Conservation (phyloP, 1,139 yeast genomes). For the Saccharomyces hybrid region DNA sequence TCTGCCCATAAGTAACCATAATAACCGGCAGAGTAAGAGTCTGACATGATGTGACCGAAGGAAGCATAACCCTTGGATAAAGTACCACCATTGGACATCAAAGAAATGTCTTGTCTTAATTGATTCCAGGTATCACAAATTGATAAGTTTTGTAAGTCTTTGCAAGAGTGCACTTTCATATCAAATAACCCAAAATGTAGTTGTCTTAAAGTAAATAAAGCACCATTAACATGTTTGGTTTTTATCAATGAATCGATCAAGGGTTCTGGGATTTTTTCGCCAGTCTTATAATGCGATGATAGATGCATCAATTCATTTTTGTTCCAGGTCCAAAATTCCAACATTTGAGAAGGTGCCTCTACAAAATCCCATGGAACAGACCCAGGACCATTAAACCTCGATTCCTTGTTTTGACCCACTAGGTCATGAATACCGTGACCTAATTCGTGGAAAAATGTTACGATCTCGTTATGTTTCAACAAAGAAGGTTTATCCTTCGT, state of each 20-base stretch:
- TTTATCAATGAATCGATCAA: constrained; percentile 52
- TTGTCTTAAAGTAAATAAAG: constrained; percentile 62
- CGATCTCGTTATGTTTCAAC: constrained; percentile 69
- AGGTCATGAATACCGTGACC: constrained; percentile 85
- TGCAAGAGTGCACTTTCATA: constrained; percentile 55
- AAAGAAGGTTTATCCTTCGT: constrained; percentile 63
- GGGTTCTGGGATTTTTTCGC: constrained; percentile 49
- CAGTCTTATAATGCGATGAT: constrained; percentile 60
- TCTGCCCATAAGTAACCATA: constrained; percentile 82
- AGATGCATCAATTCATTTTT: constrained; percentile 48
- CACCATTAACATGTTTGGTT: constrained; percentile 72
- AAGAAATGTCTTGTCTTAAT: constrained; percentile 49
- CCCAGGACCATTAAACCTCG: constrained; percentile 65
- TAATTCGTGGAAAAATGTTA: constrained; percentile 80
- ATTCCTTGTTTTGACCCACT: constrained; percentile 55
- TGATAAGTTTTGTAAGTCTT: constrained; percentile 38
- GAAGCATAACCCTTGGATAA: constrained; percentile 62
- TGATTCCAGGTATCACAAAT: constrained; percentile 54
- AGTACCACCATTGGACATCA: constrained; percentile 48
- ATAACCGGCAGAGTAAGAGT: constrained; percentile 81
- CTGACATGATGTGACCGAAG: constrained; percentile 70
- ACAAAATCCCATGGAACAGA: constrained; percentile 77
- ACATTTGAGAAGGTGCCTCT: constrained; percentile 84
- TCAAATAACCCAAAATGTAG: constrained; percentile 72
- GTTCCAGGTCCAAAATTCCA: constrained; percentile 87